A percentile compares a stretch with the other conserved stretches of the same genome.
phyloP scores from a whole-genome alignment of 768 basidiomycete genomes.

The Lactarius vividus region DNA sequence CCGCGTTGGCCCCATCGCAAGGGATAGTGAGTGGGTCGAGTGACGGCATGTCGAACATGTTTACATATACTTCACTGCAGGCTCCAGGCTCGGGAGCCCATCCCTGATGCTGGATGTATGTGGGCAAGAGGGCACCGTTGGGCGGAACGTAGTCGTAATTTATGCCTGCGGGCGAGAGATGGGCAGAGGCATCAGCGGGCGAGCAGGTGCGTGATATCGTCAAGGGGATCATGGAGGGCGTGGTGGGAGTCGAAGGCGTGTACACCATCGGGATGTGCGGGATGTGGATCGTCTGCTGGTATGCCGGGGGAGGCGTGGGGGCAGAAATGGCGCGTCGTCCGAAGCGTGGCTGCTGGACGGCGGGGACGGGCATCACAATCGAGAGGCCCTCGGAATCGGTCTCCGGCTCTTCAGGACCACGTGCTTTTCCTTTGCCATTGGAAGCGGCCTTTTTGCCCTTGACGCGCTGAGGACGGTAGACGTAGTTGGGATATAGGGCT shows the following conservation, averaged over 20 bases:
- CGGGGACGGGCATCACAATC: conserved; percentile 37
- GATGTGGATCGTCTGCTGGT: conserved; percentile 69
- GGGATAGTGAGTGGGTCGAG: conserved; percentile 21
- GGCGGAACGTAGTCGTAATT: conserved; percentile 57
- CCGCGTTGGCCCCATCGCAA: background rate
- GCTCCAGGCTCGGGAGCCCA: conserved; percentile 20
- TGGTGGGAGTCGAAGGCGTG: conserved; percentile 63
- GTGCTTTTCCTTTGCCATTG: conserved; percentile 50
- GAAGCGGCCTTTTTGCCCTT: conserved; percentile 52
- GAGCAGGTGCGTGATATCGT: conserved; percentile 53
- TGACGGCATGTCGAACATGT: conserved; percentile 17
- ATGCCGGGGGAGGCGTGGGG: conserved; percentile 62
- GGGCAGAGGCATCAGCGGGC: conserved; percentile 34
- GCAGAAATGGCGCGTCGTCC: conserved; percentile 50
- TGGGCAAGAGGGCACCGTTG: conserved; percentile 28
- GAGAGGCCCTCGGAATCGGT: conserved; percentile 41
- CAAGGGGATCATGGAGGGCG: conserved; percentile 53
- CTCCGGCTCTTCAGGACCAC: conserved; percentile 37
- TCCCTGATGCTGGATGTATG: conserved; percentile 23
- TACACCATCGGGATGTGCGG: conserved; percentile 66
- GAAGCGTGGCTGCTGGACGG: conserved; percentile 32
- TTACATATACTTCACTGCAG: conserved; percentile 11
- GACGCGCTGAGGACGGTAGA: conserved; percentile 69
- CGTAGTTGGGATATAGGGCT: conserved; percentile 70
- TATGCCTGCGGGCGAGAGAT: conserved; percentile 40